Percentiles rank a stretch among this genome's conserved stretches.
Evolutionary conservation across 1,139 yeast species (phyloP).

Genomic region (Candida albicans): DNA sequence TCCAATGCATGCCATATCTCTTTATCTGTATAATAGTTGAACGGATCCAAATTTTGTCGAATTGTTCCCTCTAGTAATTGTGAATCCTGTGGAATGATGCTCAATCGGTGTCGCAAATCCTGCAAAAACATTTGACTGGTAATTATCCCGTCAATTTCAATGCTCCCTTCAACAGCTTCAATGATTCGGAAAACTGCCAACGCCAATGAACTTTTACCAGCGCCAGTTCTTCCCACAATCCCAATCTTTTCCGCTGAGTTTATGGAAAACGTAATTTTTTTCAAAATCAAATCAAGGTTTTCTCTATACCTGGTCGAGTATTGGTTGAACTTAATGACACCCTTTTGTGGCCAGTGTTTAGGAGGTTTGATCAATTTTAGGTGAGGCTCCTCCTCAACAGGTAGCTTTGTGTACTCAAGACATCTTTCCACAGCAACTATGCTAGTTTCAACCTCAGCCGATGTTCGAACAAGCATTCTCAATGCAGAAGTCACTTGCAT

Average conservation of each 20-base stretch:
- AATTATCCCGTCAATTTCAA: constrained; percentile 48
- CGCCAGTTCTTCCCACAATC: constrained; percentile 38
- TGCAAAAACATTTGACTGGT: constrained; percentile 46
- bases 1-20: constrained; percentile 56
- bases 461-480: constrained; percentile 27
- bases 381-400: constrained; percentile 22
- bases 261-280: constrained; percentile 24
- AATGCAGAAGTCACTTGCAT: constrained; percentile 29
- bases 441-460: constrained; percentile 34
- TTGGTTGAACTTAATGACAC: constrained; percentile 26
- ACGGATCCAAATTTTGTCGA: constrained; percentile 64
- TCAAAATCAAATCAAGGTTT: constrained; percentile 32
- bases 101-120: constrained; percentile 53
- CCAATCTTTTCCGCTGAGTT: constrained; percentile 33
- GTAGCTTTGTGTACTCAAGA: constrained; percentile 29
- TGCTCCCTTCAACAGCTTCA: constrained; percentile 29
- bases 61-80: constrained; percentile 65
- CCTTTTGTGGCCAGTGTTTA: constrained; percentile 27
- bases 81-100: constrained; percentile 72
- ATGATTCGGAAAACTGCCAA: constrained; percentile 35
- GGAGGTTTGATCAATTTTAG: constrained; percentile 21
- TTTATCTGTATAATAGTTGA: constrained; percentile 48
- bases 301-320: constrained; percentile 33
- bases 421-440: constrained; percentile 35
- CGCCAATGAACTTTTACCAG: constrained; percentile 36